Conservation (phyloP, 2,329 filamentous ascomycete genomes). For the Diplodia intermedia region DNA sequence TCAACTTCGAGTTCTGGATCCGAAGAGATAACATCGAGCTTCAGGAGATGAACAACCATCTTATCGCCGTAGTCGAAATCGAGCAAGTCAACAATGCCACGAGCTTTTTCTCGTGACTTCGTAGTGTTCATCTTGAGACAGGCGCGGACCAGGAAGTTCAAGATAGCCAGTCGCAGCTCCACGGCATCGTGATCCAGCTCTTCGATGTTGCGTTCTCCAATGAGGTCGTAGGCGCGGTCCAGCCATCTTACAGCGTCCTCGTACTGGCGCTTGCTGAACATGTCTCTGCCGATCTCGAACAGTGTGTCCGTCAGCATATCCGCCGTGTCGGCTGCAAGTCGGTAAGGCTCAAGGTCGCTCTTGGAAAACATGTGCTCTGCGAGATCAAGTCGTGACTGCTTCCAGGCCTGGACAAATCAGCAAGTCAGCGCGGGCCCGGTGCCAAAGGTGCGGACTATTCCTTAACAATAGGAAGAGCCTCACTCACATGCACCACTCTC, state of each 20-base stretch:
- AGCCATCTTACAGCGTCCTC: constrained; percentile 73
- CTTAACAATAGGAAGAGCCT: no score
- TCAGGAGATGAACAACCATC: constrained; percentile 70
- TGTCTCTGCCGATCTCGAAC: constrained; percentile 72
- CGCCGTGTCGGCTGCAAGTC: constrained; percentile 45
- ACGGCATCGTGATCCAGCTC: constrained; percentile 64
- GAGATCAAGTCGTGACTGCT: constrained; percentile 73
- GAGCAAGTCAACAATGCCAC: constrained; percentile 65
- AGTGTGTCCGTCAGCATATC: constrained; percentile 72
- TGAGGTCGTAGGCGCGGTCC: constrained; percentile 66
- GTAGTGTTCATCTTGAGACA: constrained; percentile 58
- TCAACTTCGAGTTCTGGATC: constrained; percentile 46
- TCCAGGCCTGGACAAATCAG: constrained; percentile 67
- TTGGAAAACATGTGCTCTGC: constrained; percentile 80
- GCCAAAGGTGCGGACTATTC: background rate
- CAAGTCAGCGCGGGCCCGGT: constrained; percentile 17
- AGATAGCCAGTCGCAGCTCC: constrained; percentile 70
- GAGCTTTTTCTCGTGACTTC: constrained; percentile 60
- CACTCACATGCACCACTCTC: constrained; percentile 70
- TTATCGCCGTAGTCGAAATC: constrained; percentile 69
- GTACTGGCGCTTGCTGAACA: constrained; percentile 61
- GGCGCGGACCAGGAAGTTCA: constrained; percentile 67
- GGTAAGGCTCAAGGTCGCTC: constrained; percentile 56
- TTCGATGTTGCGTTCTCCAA: constrained; percentile 64
- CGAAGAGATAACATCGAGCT: constrained; percentile 70